Evolutionary conservation across 768 basidiomycete genomes (phyloP), one percentile per base, ranked within the genome.

Genomic region (Boletus coccyginus): DNA sequence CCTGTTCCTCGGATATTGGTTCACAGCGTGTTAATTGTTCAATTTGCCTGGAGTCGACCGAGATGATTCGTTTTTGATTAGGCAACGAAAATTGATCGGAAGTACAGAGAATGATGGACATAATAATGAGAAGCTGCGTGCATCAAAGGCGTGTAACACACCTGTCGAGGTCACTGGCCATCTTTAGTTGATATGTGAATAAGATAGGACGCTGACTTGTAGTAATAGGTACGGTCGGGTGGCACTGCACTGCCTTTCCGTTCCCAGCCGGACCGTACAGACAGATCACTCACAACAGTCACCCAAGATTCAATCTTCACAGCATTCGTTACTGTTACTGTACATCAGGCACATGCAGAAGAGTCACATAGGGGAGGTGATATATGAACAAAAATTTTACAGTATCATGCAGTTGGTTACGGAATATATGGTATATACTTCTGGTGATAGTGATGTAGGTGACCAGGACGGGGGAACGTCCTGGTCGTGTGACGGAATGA

Each of bases 1-100:
- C 97, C 65, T 96, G 88, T 57, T 92, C 90, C 73, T 99, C 96
- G 29, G 94, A 91, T 65, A 99, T 95, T 55, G 90, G 90, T 66
- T 97, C 92, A 75, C 96, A 98, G 56, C 90, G 88, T 69, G 86
- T 84, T 48, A 98, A 84, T 70, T 96, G 94, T 61, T 88, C 92
- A 57, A 98, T 98, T 78, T 98, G 95, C 69, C 94, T 97, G 72
- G 51, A 46, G 55, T 53, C 40, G 59, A 47, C 52, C 59, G 55
- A 43, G 58, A 64, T 48, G 55, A 53, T 41, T 32, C 11, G 46
- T 53, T 56, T 36, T 64, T 42, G 59, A 61, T 58, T 38, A 24
- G 50, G 51, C 44, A 51, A 52, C 31, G 35, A 54, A 19, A 41
- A 57, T 65, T 69, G 69, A 70, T 64, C 66, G 64, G 69, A 59